phyloP scores from a whole-genome alignment of 2,329 filamentous ascomycete genomes.

The Alternaria sp. region DNA sequence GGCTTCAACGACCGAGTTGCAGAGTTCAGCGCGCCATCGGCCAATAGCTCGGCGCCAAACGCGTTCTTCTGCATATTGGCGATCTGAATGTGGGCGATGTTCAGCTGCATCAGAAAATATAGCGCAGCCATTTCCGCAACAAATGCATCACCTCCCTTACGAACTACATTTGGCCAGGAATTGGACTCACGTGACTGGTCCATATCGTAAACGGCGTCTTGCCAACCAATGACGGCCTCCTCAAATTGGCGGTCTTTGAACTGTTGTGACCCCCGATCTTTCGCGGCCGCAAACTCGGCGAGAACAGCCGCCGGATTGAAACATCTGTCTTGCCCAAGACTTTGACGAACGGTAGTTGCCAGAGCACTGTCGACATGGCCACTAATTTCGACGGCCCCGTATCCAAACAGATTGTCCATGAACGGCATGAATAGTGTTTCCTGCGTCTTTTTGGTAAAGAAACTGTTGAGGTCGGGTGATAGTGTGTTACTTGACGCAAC shows the following conservation, averaged over 20 bases:
- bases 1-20: slow-evolving; percentile 2
- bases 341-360: slow-evolving; percentile 9
- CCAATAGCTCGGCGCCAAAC: not conserved
- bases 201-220: slow-evolving; percentile 17
- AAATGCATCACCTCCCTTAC: slow-evolving; percentile 13
- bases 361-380: slow-evolving; percentile 13
- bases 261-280: slow-evolving; percentile 14
- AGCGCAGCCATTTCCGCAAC: slow-evolving; percentile 15
- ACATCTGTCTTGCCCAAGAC: slow-evolving; percentile 14
- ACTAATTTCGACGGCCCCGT: slow-evolving; percentile 9
- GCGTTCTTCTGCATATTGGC: not conserved
- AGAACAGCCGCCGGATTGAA: slow-evolving; percentile 15
- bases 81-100: slow-evolving; percentile 18
- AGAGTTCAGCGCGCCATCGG: slow-evolving; percentile 1
- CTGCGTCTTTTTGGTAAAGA: slow-evolving; percentile 26
- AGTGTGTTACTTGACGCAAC: not conserved
- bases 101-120: slow-evolving; percentile 25
- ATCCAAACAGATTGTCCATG: slow-evolving; percentile 16
- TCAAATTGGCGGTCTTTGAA: slow-evolving; percentile 3
- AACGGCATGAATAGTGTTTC: slow-evolving; percentile 22
- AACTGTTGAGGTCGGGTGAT: slow-evolving; percentile 3
- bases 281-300: slow-evolving; percentile 6
- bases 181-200: slow-evolving; percentile 7
- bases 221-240: slow-evolving; percentile 5
- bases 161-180: slow-evolving; percentile 15